These are phyloP conservation scores for Lachnellula hyalina DNA, from an alignment of 2,329 filamentous ascomycete species.

Conservation along the genomic window DNA sequence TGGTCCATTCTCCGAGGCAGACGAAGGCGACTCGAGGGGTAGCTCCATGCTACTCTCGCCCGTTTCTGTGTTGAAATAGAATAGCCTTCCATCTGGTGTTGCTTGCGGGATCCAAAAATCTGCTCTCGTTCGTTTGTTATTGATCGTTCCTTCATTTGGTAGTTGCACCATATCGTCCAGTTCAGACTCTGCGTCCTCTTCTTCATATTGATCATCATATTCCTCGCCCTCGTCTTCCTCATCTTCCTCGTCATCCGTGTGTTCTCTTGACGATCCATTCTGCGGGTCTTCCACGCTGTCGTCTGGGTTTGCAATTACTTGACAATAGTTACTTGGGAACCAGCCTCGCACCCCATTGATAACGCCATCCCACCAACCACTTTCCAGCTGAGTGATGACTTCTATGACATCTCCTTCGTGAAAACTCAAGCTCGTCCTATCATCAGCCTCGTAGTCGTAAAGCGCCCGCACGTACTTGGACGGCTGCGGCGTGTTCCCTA, in stretches of 20 bases:
- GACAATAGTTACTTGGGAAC: conserved; percentile 99
- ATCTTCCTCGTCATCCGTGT: conserved; percentile 56
- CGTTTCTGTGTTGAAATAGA: conserved; percentile 98
- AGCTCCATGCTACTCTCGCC: conserved; percentile 93
- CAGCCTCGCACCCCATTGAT: conserved; percentile 95
- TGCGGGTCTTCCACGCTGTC: conserved; percentile 61
- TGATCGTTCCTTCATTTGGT: conserved; percentile 62
- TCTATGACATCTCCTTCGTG: conserved; percentile 96
- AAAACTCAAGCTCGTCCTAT: conserved; percentile 94
- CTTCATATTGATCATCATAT: conserved; percentile 52
- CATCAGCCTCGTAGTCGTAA: conserved; percentile 97
- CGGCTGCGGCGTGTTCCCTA: conserved; percentile 54
- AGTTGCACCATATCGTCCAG: conserved; percentile 51
- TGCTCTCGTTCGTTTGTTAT: conserved; percentile 71
- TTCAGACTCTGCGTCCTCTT: conserved; percentile 62
- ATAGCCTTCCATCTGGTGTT: conserved; percentile 84
- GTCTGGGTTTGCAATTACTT: conserved; percentile 71
- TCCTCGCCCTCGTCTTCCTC: conserved; percentile 63
- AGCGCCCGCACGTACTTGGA: conserved; percentile 90
- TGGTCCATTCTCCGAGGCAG: conserved; percentile 75
- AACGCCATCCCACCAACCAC: conserved; percentile 98
- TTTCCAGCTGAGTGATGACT: conserved; percentile 96
- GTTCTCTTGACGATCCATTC: conserved; percentile 42
- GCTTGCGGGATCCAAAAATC: conserved; percentile 99
- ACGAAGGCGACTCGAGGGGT: conserved; percentile 83